Conservation (phyloP, 2,329 filamentous ascomycete genomes). For the Dryadomyces quercus-mongolicae region DNA sequence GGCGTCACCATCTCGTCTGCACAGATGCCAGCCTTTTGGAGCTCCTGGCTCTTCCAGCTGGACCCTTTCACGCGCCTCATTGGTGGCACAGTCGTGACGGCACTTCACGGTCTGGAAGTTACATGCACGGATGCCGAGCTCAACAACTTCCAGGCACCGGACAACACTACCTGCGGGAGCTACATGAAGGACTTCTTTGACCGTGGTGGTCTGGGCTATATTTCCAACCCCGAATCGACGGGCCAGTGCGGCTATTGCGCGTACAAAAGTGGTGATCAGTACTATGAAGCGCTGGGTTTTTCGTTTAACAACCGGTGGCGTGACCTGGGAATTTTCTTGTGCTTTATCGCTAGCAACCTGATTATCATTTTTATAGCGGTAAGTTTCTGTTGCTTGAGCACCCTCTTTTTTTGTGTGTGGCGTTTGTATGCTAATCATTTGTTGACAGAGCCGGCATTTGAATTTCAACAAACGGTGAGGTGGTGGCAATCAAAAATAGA, state of each 20-base stretch:
- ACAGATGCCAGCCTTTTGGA: slow-evolving; percentile 70
- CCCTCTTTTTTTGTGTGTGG: rapidly evolving
- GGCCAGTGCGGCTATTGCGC: slow-evolving; percentile 69
- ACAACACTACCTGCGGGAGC: slow-evolving; percentile 54
- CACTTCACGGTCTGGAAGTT: slow-evolving; percentile 55
- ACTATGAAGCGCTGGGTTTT: slow-evolving; percentile 57
- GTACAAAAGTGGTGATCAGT: slow-evolving; percentile 68
- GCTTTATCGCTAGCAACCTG: slow-evolving; percentile 68
- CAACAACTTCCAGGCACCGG: slow-evolving; percentile 55
- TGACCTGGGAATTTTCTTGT: slow-evolving; percentile 66
- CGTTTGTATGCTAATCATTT: neutral
- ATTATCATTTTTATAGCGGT: slow-evolving; percentile 45
- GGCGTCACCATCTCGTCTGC: slow-evolving; percentile 72
- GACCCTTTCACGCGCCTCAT: slow-evolving; percentile 77
- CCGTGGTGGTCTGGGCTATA: slow-evolving; percentile 56
- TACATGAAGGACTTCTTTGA: slow-evolving; percentile 67
- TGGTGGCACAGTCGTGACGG: slow-evolving; percentile 66
- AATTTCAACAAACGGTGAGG: slow-evolving; percentile 39
- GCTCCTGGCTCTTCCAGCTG: slow-evolving; percentile 69
- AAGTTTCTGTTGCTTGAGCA: slow-evolving; percentile 20
- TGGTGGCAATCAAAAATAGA: slow-evolving; percentile 19
- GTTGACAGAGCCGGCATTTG: slow-evolving; percentile 34
- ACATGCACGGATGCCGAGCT: slow-evolving; percentile 48
- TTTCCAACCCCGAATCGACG: slow-evolving; percentile 51
- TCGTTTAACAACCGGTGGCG: slow-evolving; percentile 61